Evolutionary conservation across 2,329 filamentous ascomycete species (phyloP).

Genomic region (Neurospora sp.): DNA sequence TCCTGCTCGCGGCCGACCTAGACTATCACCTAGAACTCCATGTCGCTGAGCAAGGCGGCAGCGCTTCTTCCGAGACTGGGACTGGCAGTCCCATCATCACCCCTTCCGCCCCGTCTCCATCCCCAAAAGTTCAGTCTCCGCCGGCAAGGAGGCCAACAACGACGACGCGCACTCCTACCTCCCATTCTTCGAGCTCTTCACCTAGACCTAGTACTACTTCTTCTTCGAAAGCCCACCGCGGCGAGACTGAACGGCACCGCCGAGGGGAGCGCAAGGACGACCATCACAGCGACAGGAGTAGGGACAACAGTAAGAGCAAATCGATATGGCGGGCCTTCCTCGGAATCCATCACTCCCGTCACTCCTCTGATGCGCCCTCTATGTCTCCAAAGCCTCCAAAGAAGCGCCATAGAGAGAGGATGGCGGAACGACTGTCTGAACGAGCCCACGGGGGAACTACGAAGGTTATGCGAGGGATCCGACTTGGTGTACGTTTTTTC

Average conservation of each 20-base stretch:
- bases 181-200: neutral
- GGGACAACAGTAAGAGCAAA: neutral
- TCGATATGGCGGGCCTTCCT: neutral
- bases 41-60: slow-evolving; percentile 36
- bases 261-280: slow-evolving; percentile 1
- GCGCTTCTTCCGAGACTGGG: slow-evolving; percentile 14
- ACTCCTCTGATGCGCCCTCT: neutral
- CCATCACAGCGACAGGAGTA: neutral
- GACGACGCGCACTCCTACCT: neutral
- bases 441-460: neutral
- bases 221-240: slow-evolving; percentile 8
- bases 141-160: neutral
- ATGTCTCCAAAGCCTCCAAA: neutral
- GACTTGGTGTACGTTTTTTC: slow-evolving; percentile 15
- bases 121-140: neutral
- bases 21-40: slow-evolving; percentile 52
- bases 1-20: slow-evolving; percentile 40
- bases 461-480: slow-evolving; percentile 4
- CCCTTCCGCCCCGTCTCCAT: neutral
- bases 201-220: neutral
- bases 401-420: neutral
- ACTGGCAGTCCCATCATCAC: neutral
- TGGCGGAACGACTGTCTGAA: neutral
- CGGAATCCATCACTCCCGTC: neutral
- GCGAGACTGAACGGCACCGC: slow-evolving; percentile 9